Conservation (phyloP, 164 flowering plant species). For the Chimonanthus praecox region DNA sequence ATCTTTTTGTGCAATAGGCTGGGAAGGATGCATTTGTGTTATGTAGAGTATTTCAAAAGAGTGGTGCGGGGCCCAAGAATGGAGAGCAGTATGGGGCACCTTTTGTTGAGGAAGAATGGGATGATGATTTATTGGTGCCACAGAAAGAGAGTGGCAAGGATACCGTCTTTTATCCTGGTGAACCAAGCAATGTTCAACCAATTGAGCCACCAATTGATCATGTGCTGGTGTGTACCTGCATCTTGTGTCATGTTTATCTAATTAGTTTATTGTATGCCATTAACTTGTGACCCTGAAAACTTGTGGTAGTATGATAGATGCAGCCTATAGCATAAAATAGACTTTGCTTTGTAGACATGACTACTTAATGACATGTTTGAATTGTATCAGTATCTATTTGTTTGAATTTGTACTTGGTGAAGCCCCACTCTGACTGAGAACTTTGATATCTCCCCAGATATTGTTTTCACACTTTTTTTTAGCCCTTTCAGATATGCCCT, state of each 20-base stretch:
- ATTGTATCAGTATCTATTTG: neutral
- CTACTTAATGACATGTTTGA: neutral
- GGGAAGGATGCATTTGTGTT: conserved; percentile 13
- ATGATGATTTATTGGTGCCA: conserved; percentile 22
- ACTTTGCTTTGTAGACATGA: neutral
- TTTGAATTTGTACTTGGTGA: too few relatives aligned
- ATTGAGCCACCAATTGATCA: neutral
- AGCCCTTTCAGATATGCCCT: too few relatives aligned
- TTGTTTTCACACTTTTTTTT: too few relatives aligned
- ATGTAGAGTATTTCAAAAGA: conserved; percentile 30
- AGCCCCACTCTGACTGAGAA: too few relatives aligned
- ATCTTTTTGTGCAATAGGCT: neutral
- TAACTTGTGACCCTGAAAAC: neutral
- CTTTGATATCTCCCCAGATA: too few relatives aligned
- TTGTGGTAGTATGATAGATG: neutral
- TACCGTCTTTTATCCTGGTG: neutral
- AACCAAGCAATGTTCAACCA: neutral
- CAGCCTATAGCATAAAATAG: too few relatives aligned
- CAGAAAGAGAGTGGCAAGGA: conserved; percentile 27
- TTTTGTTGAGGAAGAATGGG: conserved; percentile 54
- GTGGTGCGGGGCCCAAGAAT: conserved; percentile 44
- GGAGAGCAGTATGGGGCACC: conserved; percentile 55
- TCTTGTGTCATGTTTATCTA: neutral
- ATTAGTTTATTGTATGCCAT: neutral
- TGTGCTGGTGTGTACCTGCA: neutral